phyloP scores from a whole-genome alignment of 345 rosid genomes.

The Cardiospermum halicacabum region DNA sequence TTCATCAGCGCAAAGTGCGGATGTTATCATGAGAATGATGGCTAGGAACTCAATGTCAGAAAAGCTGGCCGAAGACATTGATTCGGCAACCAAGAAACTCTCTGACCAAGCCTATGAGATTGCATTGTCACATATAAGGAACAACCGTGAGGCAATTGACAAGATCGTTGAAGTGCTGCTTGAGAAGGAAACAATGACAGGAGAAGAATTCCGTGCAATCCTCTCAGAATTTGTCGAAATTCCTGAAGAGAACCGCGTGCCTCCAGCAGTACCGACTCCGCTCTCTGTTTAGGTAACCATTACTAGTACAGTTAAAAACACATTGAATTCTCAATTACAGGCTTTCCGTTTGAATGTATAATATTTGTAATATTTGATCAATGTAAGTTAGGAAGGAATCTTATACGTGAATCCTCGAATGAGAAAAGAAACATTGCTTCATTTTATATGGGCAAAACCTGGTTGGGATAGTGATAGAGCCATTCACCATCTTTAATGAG shows the following conservation, averaged over 20 bases:
- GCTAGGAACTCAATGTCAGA: slow-evolving; percentile 99
- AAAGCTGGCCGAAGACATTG: slow-evolving; percentile 93
- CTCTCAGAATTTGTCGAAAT: slow-evolving; percentile 89
- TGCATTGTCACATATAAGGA: slow-evolving; percentile 70
- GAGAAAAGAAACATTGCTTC: neutral
- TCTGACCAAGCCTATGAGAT: slow-evolving; percentile 83
- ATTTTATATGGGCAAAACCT: slow-evolving; percentile 9
- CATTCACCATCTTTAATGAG: no score
- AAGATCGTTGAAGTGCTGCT: slow-evolving; percentile 90
- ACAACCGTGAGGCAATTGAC: slow-evolving; percentile 96
- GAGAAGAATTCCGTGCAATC: slow-evolving; percentile 92
- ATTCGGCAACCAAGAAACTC: slow-evolving; percentile 64
- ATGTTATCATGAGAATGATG: slow-evolving; percentile 99
- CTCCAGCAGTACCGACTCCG: slow-evolving; percentile 49
- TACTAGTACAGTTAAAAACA: neutral
- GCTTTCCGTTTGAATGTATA: slow-evolving; percentile 7
- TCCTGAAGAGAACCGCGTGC: slow-evolving; percentile 68
- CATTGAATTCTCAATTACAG: neutral
- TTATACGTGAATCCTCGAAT: slow-evolving; percentile 2
- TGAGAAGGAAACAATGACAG: slow-evolving; percentile 85
- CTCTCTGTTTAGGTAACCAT: slow-evolving; percentile 37
- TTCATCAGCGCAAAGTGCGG: slow-evolving; percentile 62
- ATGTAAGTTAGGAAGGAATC: slow-evolving; percentile 12
- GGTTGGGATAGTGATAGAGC: no score
- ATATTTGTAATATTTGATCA: slow-evolving; percentile 8